Percentiles rank a stretch among this genome's conserved stretches.
Evolutionary conservation across 805 yeast genomes (phyloP).

Genomic region (Suhomyces emberorum): DNA sequence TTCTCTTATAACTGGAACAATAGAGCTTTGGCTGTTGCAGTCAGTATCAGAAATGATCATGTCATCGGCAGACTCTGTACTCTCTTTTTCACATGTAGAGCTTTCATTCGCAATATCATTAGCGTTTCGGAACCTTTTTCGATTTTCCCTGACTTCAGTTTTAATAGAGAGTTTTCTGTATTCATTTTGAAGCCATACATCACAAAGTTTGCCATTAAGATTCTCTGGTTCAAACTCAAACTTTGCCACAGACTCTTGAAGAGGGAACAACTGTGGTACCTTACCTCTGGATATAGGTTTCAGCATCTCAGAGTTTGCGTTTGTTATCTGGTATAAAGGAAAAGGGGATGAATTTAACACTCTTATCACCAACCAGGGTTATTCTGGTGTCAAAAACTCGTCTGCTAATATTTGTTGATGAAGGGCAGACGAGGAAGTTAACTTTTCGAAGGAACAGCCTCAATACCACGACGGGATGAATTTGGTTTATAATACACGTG

Average conservation of each 20-base stretch:
- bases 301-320: no score
- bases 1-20: conserved; percentile 7
- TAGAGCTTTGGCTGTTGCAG: conserved; percentile 18
- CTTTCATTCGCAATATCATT: conserved; percentile 13
- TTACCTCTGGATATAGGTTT: conserved; percentile 1
- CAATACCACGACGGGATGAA: no score
- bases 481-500: no score
- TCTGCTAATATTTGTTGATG: no score
- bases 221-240: conserved; percentile 31
- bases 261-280: conserved; percentile 33
- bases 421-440: no score
- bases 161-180: conserved; percentile 23
- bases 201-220: conserved; percentile 30
- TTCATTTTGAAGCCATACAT: conserved; percentile 28
- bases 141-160: conserved; percentile 21
- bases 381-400: background rate
- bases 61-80: conserved; percentile 29
- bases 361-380: no score
- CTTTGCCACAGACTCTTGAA: conserved; percentile 24
- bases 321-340: no score
- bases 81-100: conserved; percentile 11
- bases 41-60: conserved; percentile 36
- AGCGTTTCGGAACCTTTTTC: conserved; percentile 18
- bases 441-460: no score
- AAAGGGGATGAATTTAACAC: no score